phyloP scores from a whole-genome alignment of 2,329 filamentous ascomycete species.

The Phaeosphaeriaceae sp. region DNA sequence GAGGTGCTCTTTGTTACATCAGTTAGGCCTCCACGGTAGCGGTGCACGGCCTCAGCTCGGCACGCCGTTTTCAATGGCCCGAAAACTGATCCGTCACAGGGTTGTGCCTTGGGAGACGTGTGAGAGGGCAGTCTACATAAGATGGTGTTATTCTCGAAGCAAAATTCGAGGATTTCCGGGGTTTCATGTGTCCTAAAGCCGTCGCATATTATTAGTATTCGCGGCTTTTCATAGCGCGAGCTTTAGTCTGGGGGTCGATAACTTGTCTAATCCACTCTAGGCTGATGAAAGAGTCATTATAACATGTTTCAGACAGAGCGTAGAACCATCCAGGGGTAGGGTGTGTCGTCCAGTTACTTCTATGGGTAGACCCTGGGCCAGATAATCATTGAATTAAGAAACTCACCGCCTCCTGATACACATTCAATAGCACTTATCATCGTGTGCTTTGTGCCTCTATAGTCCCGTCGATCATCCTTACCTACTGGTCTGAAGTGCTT shows the following conservation, averaged over 20 bases:
- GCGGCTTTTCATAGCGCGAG: neutral
- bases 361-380: conserved; percentile 8
- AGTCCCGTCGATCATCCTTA: conserved; percentile 13
- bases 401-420: conserved; percentile 18
- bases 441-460: conserved; percentile 21
- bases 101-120: neutral
- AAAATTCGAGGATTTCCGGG: neutral
- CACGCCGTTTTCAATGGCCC: neutral
- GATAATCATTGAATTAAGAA: conserved; percentile 22
- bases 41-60: conserved; percentile 6
- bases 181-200: neutral
- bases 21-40: conserved; percentile 12
- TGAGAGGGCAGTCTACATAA: neutral
- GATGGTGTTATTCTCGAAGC: neutral
- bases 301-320: neutral
- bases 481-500: too few relatives aligned
- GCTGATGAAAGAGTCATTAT: too few relatives aligned
- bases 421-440: conserved; percentile 20
- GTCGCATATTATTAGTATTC: neutral
- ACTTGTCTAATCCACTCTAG: too few relatives aligned
- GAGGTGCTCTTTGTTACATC: conserved; percentile 19
- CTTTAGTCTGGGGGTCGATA: too few relatives aligned
- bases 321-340: too few relatives aligned
- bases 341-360: too few relatives aligned
- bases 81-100: neutral